Base-by-base conservation (phyloP, 2,329 filamentous ascomycete genomes). In the Stagonosporopsis cucurbitacearum region DNA sequence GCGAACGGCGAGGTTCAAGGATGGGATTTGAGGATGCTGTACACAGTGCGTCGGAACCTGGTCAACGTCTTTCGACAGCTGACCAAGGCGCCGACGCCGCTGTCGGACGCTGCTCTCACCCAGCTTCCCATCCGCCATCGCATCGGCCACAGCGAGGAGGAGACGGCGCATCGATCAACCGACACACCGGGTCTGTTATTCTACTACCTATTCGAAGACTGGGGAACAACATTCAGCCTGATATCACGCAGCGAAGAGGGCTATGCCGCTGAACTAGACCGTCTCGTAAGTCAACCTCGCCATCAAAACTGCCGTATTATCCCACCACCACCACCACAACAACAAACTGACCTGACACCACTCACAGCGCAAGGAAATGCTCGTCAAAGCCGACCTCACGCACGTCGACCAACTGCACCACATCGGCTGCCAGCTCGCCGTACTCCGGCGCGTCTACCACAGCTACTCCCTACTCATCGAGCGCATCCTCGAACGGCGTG, bases 171-270 rank as follows among this genome's bases (percentile, higher is more conserved):
- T 58, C 71, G 77, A 53, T 63, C 77, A 6, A 79, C 81, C 2
- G 85, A 88, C 62, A 81, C 81, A 1, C 81, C 86, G 0, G 86
- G 85, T 19, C 77, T 86, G 19, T 75, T 88, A 2, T 88, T 88
- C 73, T 88, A 87, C 69, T 88, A 88, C 64, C 74, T 88, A 0
- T 88, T 88, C 64, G 86, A 89, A 65, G 86, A 88, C 66, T 88
- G 86, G 78, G 80, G 81, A 32, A 84, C 84, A 3, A 85, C 84
- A 1, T 84, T 84, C 47, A 81, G 81, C 23, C 77, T 88, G 11
- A 77, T 88, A 12, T 82, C 79, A 9, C 64, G 81, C 65, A 66
- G 71, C 56, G 68, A 83, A 67, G 76, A 77, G 56, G 77, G 78
- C 23, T 82, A 81, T 51, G 77, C 75, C 9, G 69, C 74, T 3